Percentiles rank a stretch among this genome's conserved stretches.
These are phyloP conservation scores for Ceriops tagal DNA, from an alignment of 345 rosid species.

Conservation along the genomic window DNA sequence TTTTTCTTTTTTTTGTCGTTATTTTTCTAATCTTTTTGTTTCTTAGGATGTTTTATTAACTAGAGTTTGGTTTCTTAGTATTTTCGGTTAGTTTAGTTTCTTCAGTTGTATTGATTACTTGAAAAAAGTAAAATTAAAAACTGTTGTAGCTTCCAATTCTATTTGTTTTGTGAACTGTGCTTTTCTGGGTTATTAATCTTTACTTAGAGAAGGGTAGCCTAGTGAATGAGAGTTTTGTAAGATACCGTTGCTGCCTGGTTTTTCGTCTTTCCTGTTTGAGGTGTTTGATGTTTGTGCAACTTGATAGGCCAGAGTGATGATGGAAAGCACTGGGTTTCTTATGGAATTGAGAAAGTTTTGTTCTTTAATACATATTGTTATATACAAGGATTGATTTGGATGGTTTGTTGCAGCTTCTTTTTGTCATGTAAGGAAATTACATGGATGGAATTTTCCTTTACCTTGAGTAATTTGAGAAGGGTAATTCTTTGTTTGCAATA, in stretches of 20 bases:
- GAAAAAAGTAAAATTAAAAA: too few species aligned
- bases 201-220: neutral
- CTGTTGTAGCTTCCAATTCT: too few species aligned
- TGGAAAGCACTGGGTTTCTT: neutral
- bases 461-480: neutral
- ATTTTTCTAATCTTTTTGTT: too few species aligned
- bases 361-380: neutral
- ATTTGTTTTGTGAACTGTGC: neutral
- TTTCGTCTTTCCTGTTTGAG: neutral
- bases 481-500: constrained; percentile 1
- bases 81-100: neutral
- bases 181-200: neutral
- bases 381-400: neutral
- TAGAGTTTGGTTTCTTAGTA: neutral
- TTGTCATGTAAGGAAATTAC: neutral
- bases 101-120: neutral
- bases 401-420: neutral
- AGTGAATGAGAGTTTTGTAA: neutral
- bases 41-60: too few species aligned
- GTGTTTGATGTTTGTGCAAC: neutral
- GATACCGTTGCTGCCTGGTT: neutral
- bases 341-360: neutral
- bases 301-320: neutral
- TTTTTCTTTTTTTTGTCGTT: too few species aligned
- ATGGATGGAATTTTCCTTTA: neutral